Percentiles rank a stretch among this genome's conserved stretches.
phyloP scores from a whole-genome alignment of 176 grass and related monocot genomes.

The Dendrocalamus sinicus region DNA sequence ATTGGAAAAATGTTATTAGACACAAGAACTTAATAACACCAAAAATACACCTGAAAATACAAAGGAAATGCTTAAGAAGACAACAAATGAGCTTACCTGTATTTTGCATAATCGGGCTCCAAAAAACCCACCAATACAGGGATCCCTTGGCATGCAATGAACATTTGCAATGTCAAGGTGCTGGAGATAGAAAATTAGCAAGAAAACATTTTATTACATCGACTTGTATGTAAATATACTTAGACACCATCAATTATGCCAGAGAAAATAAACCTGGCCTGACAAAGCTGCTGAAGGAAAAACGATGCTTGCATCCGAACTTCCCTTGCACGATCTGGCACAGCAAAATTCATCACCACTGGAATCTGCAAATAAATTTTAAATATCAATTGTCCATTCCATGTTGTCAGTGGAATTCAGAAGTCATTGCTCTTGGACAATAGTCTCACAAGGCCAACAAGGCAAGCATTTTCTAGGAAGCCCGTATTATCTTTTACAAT shows the following conservation, averaged over 20 bases:
- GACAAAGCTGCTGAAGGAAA: constrained; percentile 94
- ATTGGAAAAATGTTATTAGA: constrained; percentile 24
- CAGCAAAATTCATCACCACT: constrained; percentile 80
- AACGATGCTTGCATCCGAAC: constrained; percentile 89
- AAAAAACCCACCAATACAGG: constrained; percentile 95
- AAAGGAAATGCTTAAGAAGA: constrained; percentile 30
- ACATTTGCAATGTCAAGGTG: constrained; percentile 97
- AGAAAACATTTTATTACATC: constrained; percentile 1
- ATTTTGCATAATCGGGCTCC: constrained; percentile 99
- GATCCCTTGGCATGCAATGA: constrained; percentile 96
- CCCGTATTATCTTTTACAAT: constrained; percentile 77
- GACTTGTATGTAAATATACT: constrained; percentile 36
- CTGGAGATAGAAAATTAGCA: constrained; percentile 60
- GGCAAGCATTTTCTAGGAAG: constrained; percentile 97
- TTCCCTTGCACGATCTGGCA: constrained; percentile 76
- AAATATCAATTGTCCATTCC: constrained; percentile 32
- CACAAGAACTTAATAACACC: constrained; percentile 23
- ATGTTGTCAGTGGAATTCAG: constrained; percentile 32
- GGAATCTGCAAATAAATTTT: constrained; percentile 72
- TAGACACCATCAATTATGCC: constrained; percentile 16
- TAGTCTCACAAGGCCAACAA: constrained; percentile 91
- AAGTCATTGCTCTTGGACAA: constrained; percentile 28
- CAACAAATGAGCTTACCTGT: constrained; percentile 55
- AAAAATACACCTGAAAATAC: constrained; percentile 12
- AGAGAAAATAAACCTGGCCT: constrained; percentile 77